These are phyloP conservation scores for Teratosphaeria viscida DNA, from an alignment of 2,329 filamentous ascomycete genomes.

Conservation along the genomic window DNA sequence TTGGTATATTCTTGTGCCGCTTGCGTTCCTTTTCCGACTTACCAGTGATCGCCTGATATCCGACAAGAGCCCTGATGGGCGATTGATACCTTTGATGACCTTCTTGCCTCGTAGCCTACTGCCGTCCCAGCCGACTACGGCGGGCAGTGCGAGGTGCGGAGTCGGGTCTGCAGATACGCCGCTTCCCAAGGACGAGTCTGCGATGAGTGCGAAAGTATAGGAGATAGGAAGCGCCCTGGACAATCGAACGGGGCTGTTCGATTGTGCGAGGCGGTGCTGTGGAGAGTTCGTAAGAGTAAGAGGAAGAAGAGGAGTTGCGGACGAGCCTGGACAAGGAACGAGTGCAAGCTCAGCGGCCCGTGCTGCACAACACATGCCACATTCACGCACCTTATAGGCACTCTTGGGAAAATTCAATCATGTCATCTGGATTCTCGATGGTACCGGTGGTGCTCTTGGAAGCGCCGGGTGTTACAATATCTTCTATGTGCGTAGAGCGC, in stretches of 20 bases:
- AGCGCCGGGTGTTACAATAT: background rate
- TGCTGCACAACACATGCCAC: background rate
- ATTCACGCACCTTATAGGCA: background rate
- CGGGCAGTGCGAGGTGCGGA: background rate
- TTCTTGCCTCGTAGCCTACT: conserved; percentile 14
- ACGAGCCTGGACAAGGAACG: background rate
- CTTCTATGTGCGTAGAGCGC: background rate
- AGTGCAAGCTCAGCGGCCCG: background rate
- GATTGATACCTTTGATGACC: conserved; percentile 14
- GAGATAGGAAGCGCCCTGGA: background rate
- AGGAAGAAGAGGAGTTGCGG: background rate
- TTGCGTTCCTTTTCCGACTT: conserved; percentile 10
- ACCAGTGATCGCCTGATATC: conserved; percentile 16
- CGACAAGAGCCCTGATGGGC: conserved; percentile 15
- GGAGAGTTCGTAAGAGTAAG: background rate
- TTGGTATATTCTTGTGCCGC: conserved; percentile 1
- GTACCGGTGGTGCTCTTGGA: background rate
- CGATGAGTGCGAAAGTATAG: background rate
- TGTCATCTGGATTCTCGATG: background rate
- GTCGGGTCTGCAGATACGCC: background rate
- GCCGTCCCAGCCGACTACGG: conserved; percentile 8
- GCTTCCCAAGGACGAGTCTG: background rate
- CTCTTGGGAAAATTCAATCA: background rate
- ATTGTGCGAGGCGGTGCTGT: background rate
- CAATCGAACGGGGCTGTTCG: background rate